These are phyloP conservation scores for Pseudoturritis turrita DNA, from an alignment of 345 rosid genomes.

Conservation along the genomic window DNA sequence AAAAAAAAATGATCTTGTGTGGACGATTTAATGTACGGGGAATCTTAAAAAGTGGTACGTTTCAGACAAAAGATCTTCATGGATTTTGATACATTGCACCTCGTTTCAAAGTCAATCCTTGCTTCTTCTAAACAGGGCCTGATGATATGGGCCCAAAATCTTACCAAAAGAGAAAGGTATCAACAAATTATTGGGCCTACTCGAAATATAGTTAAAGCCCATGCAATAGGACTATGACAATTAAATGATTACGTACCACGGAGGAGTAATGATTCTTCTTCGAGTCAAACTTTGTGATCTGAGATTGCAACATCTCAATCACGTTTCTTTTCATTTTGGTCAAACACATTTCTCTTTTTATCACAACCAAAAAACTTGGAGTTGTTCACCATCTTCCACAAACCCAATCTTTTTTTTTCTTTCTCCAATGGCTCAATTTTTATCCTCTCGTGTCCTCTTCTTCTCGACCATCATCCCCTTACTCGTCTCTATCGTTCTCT, in stretches of 20 bases:
- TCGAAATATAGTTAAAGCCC: not conserved
- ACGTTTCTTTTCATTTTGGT: not conserved
- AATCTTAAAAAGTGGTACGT: constrained; percentile 12
- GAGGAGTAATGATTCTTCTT: not conserved
- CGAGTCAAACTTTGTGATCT: not conserved
- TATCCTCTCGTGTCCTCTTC: constrained; percentile 14
- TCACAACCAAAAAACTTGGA: not conserved
- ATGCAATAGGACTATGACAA: not conserved
- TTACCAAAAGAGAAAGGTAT: not conserved
- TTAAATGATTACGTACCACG: not conserved
- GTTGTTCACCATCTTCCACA: not conserved
- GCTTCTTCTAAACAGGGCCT: not conserved
- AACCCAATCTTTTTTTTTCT: not conserved
- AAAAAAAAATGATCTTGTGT: not conserved
- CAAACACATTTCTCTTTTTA: not conserved
- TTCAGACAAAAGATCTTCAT: constrained; percentile 20
- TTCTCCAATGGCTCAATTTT: not conserved
- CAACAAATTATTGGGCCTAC: not conserved
- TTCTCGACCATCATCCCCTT: constrained; percentile 28
- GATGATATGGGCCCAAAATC: not conserved
- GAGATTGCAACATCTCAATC: not conserved
- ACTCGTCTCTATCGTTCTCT: constrained; percentile 32
- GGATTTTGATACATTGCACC: constrained; percentile 25
- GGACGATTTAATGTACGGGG: constrained; percentile 8
- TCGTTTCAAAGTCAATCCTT: not conserved